Percentiles rank a stretch among this genome's conserved stretches.
These are phyloP conservation scores for Kazachstania africana DNA, from an alignment of 805 yeast species.

Conservation along the genomic window DNA sequence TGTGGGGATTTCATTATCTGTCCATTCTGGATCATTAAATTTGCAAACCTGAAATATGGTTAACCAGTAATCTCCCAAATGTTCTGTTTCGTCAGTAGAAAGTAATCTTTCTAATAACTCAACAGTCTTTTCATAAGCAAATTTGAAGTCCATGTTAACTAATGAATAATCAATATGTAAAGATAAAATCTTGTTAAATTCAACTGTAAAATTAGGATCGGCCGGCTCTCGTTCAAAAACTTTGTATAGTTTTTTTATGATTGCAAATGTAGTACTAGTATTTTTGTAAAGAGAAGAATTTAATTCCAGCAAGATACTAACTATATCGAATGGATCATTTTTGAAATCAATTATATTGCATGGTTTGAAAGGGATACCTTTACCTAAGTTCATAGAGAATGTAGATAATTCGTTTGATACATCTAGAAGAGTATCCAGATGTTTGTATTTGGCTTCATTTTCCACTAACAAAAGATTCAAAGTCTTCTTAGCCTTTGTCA, in stretches of 20 bases:
- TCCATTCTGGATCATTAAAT: constrained; percentile 36
- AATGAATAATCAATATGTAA: constrained; percentile 60
- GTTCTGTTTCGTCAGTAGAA: constrained; percentile 1
- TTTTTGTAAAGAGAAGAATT: constrained; percentile 42
- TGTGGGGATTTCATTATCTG: constrained; percentile 27
- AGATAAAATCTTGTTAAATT: constrained; percentile 22
- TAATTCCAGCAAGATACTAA: constrained; percentile 38
- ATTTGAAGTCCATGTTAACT: constrained; percentile 47
- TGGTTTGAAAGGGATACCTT: constrained; percentile 31
- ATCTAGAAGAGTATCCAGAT: constrained; percentile 14
- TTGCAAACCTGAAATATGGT: constrained; percentile 68
- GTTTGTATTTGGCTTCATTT: constrained; percentile 5
- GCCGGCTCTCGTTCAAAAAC: constrained; percentile 26
- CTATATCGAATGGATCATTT: constrained; percentile 26
- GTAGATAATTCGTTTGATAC: constrained; percentile 22
- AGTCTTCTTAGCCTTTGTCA: constrained; percentile 27
- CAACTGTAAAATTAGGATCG: not conserved
- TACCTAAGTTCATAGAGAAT: constrained; percentile 23
- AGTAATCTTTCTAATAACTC: constrained; percentile 29
- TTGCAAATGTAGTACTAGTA: constrained; percentile 29
- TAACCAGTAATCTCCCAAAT: constrained; percentile 37
- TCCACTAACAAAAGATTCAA: constrained; percentile 11
- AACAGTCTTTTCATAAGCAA: constrained; percentile 38
- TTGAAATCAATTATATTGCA: constrained; percentile 24
- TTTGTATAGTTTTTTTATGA: constrained; percentile 31